These are phyloP conservation scores for Escovopsis sp. DNA, from an alignment of 2,329 filamentous ascomycete species.

Conservation along the genomic window DNA sequence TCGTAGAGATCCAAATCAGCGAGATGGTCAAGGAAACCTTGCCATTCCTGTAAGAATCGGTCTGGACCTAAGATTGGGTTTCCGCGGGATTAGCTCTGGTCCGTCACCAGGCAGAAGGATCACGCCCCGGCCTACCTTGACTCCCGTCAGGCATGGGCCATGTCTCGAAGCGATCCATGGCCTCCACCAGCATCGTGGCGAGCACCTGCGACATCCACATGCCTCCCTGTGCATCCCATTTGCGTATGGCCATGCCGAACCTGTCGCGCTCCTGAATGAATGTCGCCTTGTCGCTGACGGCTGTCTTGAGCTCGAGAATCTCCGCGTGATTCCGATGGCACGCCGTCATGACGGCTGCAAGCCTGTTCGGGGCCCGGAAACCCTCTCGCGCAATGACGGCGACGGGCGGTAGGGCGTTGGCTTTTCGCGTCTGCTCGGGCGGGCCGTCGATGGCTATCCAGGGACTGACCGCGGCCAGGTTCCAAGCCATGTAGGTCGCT, in stretches of 20 bases:
- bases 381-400: slow-evolving; percentile 54
- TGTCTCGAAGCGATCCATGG: slow-evolving; percentile 26
- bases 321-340: slow-evolving; percentile 46
- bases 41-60: slow-evolving; percentile 35
- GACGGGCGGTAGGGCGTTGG: slow-evolving; percentile 33
- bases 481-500: slow-evolving; percentile 61
- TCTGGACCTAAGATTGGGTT: slow-evolving; percentile 23
- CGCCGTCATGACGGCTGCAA: slow-evolving; percentile 51
- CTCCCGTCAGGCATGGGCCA: slow-evolving; percentile 11
- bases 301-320: slow-evolving; percentile 48
- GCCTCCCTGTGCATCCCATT: slow-evolving; percentile 47
- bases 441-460: slow-evolving; percentile 43
- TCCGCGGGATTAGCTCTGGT: not conserved
- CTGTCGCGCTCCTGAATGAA: slow-evolving; percentile 41
- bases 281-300: slow-evolving; percentile 30
- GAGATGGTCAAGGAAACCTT: slow-evolving; percentile 40
- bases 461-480: slow-evolving; percentile 58
- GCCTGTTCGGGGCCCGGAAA: slow-evolving; percentile 64
- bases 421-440: slow-evolving; percentile 31
- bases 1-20: slow-evolving; percentile 40
- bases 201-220: slow-evolving; percentile 61
- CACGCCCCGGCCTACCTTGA: not conserved
- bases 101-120: not conserved
- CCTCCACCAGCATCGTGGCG: slow-evolving; percentile 51
- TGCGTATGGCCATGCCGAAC: slow-evolving; percentile 60